Base-by-base conservation (phyloP, 2,329 filamentous ascomycete genomes). In the Microthyrium microscopicum region DNA sequence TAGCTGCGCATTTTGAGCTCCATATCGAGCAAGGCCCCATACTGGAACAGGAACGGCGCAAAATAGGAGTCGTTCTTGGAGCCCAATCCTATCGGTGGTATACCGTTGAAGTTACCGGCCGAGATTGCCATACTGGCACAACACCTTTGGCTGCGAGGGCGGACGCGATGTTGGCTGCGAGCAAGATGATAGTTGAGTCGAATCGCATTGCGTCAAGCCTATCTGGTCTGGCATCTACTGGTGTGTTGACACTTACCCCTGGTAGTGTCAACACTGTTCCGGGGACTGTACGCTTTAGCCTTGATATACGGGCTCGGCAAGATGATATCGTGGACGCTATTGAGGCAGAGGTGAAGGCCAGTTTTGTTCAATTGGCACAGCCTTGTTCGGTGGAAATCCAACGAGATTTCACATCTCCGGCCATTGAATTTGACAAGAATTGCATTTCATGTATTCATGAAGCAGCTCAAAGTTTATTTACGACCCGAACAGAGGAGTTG, bases 71-170 rank as follows among this genome's bases (percentile, higher is more conserved):
- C 5, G 79, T 85, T 4, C 66, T 68, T 20, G 77, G 77, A 3
- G 77, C 79, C 2, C 78, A 84, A 48, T 75, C 74, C 4, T 83
- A 80, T 51, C 69, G 71, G 37, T 84, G 79, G 79, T 73, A 73
- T 50, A 76, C 69, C 0, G 52, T 84, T 24, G 69, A 67, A 5
- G 64, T 84, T 3, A 58, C 58, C 7, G 78, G 79, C 2, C 59
- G 69, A 42, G 77, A 82, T 42, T 70, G 70, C 4, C 79, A 85
- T 47, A 82, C 79, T 0, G 79, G 79, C 1, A 82, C 79, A 0
- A 85, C 79, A 0, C 71, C 73, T 20, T 70, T 81, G 30, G 55
- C 61, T 21, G 66, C 70, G 36, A 67, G 78, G 13, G 68, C 70
- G 4, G 78, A 84, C 48, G 72, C 78, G 2, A 57, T 83, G 30